A percentile compares a stretch with the other conserved stretches of the same genome.
Evolutionary conservation across 1,284 basidiomycete genomes (phyloP).

Genomic region (Puccinia hordei): DNA sequence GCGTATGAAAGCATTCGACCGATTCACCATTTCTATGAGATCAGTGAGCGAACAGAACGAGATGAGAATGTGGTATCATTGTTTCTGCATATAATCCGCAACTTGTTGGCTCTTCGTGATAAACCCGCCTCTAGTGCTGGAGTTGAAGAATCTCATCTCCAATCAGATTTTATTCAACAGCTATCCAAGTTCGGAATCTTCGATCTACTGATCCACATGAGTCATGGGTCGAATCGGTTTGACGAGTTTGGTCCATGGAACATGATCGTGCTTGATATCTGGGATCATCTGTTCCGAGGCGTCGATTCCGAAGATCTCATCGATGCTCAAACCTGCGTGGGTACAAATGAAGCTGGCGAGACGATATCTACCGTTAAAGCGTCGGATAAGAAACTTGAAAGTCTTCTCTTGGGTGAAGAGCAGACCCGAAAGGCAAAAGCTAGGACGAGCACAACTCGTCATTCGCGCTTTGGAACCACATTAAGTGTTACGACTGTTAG

Average conservation of each 20-base stretch:
- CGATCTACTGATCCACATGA: conserved; percentile 77
- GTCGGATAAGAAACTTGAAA: conserved; percentile 51
- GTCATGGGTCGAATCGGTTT: conserved; percentile 70
- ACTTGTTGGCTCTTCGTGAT: conserved; percentile 85
- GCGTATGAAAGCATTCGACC: neutral
- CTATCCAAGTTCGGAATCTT: conserved; percentile 74
- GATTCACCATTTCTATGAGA: no score
- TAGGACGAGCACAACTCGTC: conserved; percentile 67
- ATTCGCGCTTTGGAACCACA: conserved; percentile 91
- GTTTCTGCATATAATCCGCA: conserved; percentile 83
- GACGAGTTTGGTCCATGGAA: conserved; percentile 79
- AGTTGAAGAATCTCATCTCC: conserved; percentile 66
- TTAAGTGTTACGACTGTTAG: conserved; percentile 69
- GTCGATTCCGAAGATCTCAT: conserved; percentile 69
- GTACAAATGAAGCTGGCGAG: conserved; percentile 52
- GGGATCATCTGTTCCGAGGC: conserved; percentile 81
- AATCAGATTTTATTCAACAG: conserved; percentile 70
- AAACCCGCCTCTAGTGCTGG: conserved; percentile 61
- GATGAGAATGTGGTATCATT: conserved; percentile 84
- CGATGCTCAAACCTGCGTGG: conserved; percentile 35
- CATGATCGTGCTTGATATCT: conserved; percentile 81
- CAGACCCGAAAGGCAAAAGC: conserved; percentile 65
- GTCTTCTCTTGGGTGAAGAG: conserved; percentile 72
- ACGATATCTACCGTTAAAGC: conserved; percentile 38
- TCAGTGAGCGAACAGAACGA: conserved; percentile 69